Conservation (phyloP, 2,329 filamentous ascomycete species). For the Monilinia laxa region DNA sequence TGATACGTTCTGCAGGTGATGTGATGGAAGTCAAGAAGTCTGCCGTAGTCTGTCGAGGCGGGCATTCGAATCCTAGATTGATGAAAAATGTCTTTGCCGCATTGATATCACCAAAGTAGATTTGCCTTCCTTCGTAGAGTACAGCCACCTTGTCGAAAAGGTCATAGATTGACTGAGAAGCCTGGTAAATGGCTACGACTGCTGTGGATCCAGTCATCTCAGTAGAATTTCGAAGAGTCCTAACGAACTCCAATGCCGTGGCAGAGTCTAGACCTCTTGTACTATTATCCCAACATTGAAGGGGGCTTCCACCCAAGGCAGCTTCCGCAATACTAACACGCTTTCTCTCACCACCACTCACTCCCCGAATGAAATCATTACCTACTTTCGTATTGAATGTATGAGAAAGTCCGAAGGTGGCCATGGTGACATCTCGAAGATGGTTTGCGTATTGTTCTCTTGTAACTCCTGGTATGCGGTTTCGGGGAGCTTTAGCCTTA, state of each 20-base stretch:
- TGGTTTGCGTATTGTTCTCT: conserved; percentile 55
- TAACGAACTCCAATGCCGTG: conserved; percentile 71
- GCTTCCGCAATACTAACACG: conserved; percentile 82
- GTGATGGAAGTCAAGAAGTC: conserved; percentile 80
- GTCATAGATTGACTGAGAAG: conserved; percentile 63
- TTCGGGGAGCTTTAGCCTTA: conserved; percentile 64
- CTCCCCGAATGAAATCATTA: conserved; percentile 70
- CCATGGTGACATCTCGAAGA: conserved; percentile 58
- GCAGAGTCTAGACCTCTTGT: conserved; percentile 72
- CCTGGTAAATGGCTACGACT: conserved; percentile 70
- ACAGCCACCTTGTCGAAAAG: conserved; percentile 68
- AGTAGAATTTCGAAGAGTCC: conserved; percentile 62
- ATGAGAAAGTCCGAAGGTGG: conserved; percentile 71
- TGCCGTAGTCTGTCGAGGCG: conserved; percentile 52
- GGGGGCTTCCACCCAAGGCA: conserved; percentile 55
- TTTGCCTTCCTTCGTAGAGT: conserved; percentile 66
- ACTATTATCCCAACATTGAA: conserved; percentile 75
- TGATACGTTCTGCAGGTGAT: conserved; percentile 56
- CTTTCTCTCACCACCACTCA: conserved; percentile 71
- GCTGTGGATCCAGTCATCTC: conserved; percentile 63
- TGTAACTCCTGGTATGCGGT: conserved; percentile 61
- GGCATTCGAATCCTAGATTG: conserved; percentile 70
- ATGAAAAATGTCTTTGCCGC: conserved; percentile 68
- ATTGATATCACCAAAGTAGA: conserved; percentile 66
- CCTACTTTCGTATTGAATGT: conserved; percentile 73